These are phyloP conservation scores for Debaryomyces tyrocola DNA, from an alignment of 805 yeast species.

Conservation along the genomic window DNA sequence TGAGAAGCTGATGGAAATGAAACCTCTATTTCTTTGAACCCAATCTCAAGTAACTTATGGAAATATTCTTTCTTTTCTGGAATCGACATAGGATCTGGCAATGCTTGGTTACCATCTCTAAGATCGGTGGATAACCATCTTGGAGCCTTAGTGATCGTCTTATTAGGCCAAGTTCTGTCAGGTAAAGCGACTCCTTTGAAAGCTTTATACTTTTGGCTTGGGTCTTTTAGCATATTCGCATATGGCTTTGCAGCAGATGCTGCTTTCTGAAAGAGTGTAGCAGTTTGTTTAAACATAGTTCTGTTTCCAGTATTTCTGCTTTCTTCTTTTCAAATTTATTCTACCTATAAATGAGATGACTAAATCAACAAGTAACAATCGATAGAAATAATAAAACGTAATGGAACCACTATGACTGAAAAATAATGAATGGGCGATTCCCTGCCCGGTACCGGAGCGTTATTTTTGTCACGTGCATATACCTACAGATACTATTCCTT, in stretches of 20 bases:
- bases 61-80: conserved; percentile 73
- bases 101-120: conserved; percentile 79
- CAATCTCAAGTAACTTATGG: conserved; percentile 68
- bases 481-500: too few relatives aligned
- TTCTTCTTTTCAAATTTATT: not conserved
- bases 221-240: conserved; percentile 62
- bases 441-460: not conserved
- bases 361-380: not conserved
- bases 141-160: conserved; percentile 66
- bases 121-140: conserved; percentile 80
- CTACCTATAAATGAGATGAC: not conserved
- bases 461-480: too few relatives aligned
- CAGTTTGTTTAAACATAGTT: conserved; percentile 25
- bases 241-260: conserved; percentile 17
- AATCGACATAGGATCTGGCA: conserved; percentile 81
- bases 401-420: not conserved
- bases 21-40: conserved; percentile 80
- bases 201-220: conserved; percentile 60
- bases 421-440: not conserved
- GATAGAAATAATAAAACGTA: not conserved
- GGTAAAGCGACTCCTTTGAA: conserved; percentile 55
- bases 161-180: conserved; percentile 72
- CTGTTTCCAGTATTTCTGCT: not conserved
- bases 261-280: conserved; percentile 24
- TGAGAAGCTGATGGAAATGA: conserved; percentile 82